Conservation (phyloP, 2,329 filamentous ascomycete species). For the Exophiala dermatitidis region DNA sequence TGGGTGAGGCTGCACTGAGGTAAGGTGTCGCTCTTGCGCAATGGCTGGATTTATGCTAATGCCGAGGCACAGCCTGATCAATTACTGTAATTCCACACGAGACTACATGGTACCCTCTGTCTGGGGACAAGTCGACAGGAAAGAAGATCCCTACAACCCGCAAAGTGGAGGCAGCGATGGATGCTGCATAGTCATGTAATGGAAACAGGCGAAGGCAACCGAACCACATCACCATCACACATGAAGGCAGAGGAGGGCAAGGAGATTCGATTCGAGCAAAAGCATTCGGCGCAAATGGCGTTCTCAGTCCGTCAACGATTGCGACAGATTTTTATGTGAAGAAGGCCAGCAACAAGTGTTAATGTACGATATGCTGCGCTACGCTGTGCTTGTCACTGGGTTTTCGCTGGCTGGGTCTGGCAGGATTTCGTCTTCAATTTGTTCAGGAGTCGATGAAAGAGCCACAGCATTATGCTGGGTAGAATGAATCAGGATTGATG, state of each 20-base stretch:
- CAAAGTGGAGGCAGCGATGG: conserved; percentile 68
- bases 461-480: background rate
- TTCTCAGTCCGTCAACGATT: conserved; percentile 6
- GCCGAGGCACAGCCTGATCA: conserved; percentile 67
- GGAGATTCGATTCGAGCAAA: conserved; percentile 8
- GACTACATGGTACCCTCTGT: conserved; percentile 98
- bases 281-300: conserved; percentile 50
- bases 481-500: background rate
- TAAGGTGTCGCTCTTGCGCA: conserved; percentile 39
- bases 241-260: background rate
- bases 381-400: background rate
- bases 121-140: conserved; percentile 89
- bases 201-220: background rate
- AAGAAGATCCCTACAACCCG: conserved; percentile 96
- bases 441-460: conserved; percentile 4
- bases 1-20: conserved; percentile 87
- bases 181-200: conserved; percentile 92
- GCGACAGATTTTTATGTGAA: conserved; percentile 14
- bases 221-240: background rate
- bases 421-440: background rate
- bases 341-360: conserved; percentile 4
- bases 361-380: conserved; percentile 5
- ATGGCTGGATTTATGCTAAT: background rate
- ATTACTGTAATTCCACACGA: conserved; percentile 94
- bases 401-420: background rate